phyloP scores from a whole-genome alignment of 2,329 filamentous ascomycete genomes.

The Phaeosphaeria sp. region DNA sequence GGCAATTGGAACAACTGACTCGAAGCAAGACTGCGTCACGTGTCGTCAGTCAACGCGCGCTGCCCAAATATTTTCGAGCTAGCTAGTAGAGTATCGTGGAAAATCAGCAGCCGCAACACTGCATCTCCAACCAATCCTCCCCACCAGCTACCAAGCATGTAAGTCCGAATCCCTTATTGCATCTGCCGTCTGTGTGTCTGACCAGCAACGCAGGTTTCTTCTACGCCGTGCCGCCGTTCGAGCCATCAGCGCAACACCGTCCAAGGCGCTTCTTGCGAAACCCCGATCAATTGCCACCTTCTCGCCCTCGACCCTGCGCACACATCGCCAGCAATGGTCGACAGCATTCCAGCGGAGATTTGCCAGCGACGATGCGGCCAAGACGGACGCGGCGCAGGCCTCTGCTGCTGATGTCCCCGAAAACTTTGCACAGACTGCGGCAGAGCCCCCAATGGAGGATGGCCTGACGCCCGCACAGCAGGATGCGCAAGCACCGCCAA shows the following conservation, averaged over 20 bases:
- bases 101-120: neutral
- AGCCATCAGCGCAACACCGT: conserved; percentile 57
- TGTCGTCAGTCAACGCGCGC: neutral
- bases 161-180: conserved; percentile 2
- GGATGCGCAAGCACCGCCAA: conserved; percentile 29
- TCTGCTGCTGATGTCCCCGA: conserved; percentile 32
- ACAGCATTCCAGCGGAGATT: conserved; percentile 55
- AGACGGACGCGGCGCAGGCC: conserved; percentile 44
- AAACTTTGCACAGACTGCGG: conserved; percentile 44
- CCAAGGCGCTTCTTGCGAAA: conserved; percentile 52
- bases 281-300: conserved; percentile 45
- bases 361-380: conserved; percentile 55
- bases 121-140: neutral
- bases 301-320: conserved; percentile 36
- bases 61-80: conserved; percentile 6
- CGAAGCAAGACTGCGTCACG: neutral
- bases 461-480: conserved; percentile 36
- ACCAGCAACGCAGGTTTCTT: conserved; percentile 56
- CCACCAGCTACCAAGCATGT: conserved; percentile 20
- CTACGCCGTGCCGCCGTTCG: conserved; percentile 65
- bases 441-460: conserved; percentile 45
- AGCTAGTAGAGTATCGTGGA: neutral
- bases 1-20: neutral
- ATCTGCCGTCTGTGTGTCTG: neutral
- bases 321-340: conserved; percentile 49